A percentile compares a stretch with the other conserved stretches of the same genome.
Conservation (phyloP, 495 filamentous ascomycete genomes). For the Xeromyces bisporus region DNA sequence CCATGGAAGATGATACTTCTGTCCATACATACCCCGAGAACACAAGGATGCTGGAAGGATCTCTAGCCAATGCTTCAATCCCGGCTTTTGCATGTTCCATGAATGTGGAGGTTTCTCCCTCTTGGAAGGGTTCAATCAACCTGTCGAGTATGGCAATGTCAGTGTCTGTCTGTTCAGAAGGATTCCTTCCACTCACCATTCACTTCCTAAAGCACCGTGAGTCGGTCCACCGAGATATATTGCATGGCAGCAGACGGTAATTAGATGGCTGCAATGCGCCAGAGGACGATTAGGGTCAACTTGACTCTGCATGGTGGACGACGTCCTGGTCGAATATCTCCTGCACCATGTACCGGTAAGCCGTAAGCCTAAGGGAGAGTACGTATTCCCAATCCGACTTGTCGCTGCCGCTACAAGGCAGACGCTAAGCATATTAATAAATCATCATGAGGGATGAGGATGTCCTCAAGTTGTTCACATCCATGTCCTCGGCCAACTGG, state of each 20-base stretch:
- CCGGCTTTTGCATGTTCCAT: constrained; percentile 53
- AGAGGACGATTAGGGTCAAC: no score
- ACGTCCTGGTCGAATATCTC: no score
- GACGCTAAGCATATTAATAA: no score
- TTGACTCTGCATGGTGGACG: no score
- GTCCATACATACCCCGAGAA: constrained; percentile 48
- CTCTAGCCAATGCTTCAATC: constrained; percentile 26
- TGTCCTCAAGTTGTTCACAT: no score
- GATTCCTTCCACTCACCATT: constrained; percentile 37
- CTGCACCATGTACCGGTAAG: no score
- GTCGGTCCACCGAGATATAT: constrained; percentile 54
- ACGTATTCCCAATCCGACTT: no score
- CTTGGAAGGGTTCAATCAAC: constrained; percentile 51
- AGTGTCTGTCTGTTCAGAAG: background rate
- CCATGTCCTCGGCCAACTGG: no score
- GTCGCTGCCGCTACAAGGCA: no score
- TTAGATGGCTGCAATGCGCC: constrained; percentile 26
- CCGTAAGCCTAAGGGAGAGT: no score
- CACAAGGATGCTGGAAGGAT: constrained; percentile 31
- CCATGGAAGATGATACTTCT: background rate
- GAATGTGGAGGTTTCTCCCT: constrained; percentile 55
- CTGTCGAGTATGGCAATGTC: constrained; percentile 7
- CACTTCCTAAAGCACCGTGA: constrained; percentile 38
- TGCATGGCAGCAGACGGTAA: constrained; percentile 68
- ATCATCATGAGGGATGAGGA: no score